Evolutionary conservation across 352 stramenopile species (phyloP), one percentile per base, ranked within the genome.

Genomic region (Peronospora belbahrii): DNA sequence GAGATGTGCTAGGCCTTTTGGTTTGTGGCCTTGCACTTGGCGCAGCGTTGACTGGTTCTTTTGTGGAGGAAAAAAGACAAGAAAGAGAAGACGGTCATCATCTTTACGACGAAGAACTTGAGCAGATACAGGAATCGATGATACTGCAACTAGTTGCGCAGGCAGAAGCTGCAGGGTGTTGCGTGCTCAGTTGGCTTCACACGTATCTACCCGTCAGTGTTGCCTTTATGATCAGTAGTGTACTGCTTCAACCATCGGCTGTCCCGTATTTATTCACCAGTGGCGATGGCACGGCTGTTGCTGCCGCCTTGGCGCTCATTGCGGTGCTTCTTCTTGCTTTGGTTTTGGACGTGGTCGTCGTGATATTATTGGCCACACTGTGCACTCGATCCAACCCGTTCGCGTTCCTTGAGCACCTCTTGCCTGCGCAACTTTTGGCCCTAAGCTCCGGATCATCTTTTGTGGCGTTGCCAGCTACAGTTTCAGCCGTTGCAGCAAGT

Each of bases 81-180:
- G 27, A 32, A 13, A 35, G 15, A 42, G 31, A 31, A 38, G 24
- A 34, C 9, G 36, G 32, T 23, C 4, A n/a, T 13, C 15, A n/a
- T 10, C 14, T 32, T 14, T 10, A 10, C 0, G 25, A 22, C 5
- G 33, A 30, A 33, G 43, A 47, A 25, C n/a, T 39, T 11, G 33
- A 48, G 9, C 43, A 44, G 27, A 46, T 51, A 23, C 28, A 59
- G 18, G 15, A 61, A 9, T 65, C 66, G 4, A 28, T 82, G 22
- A 34, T 87, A 14, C 62, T 85, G 27, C 45, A 78, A 37, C 51
- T 87, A 3, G 18, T 72, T 11, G 55, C 65, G 27, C 72, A 83
- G 38, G 36, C 34, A 14, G 70, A 85, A 36, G 51, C 65, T 14
- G 50, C 71, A 34, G 30, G 70, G 2, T 81, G 70, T 34, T 37